Evolutionary conservation across 2,329 filamentous ascomycete species (phyloP).

Genomic region (Pochonia chlamydosporia): DNA sequence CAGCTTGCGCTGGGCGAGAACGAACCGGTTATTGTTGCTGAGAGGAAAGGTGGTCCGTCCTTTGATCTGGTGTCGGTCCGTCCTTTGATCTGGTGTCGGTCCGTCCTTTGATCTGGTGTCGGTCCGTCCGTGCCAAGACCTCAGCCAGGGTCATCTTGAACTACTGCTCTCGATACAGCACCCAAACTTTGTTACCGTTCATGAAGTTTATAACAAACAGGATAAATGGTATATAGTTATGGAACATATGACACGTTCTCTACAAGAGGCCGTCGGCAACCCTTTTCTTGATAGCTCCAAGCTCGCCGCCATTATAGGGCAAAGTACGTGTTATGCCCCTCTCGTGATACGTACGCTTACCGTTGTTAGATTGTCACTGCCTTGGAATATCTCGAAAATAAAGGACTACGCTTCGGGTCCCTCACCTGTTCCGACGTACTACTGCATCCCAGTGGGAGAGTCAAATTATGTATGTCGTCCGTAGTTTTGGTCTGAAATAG

Average conservation of each 20-base stretch:
- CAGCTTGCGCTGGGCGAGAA: constrained; percentile 1
- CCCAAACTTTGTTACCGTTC: constrained; percentile 2
- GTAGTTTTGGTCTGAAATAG: background rate
- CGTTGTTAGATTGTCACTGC: background rate
- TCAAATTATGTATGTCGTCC: constrained; percentile 2
- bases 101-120: background rate
- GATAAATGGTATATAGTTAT: constrained; percentile 5
- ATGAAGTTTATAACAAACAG: constrained; percentile 1
- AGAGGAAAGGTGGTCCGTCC: background rate
- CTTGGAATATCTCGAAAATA: background rate
- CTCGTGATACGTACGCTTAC: background rate
- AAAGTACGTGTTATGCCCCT: background rate
- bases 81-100: background rate
- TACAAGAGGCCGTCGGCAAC: constrained; percentile 1
- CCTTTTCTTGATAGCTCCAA: constrained; percentile 2
- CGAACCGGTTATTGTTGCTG: background rate
- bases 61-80: background rate
- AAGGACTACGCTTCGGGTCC: background rate
- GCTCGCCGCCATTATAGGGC: constrained; percentile 1
- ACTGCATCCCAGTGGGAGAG: background rate
- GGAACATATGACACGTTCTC: constrained; percentile 2
- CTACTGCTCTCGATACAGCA: constrained; percentile 1
- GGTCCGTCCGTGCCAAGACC: background rate
- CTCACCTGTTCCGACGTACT: constrained; percentile 2
- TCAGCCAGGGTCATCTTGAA: background rate